phyloP scores from a whole-genome alignment of 495 filamentous ascomycete species.

The Hypomontagnella submonticulosa region DNA sequence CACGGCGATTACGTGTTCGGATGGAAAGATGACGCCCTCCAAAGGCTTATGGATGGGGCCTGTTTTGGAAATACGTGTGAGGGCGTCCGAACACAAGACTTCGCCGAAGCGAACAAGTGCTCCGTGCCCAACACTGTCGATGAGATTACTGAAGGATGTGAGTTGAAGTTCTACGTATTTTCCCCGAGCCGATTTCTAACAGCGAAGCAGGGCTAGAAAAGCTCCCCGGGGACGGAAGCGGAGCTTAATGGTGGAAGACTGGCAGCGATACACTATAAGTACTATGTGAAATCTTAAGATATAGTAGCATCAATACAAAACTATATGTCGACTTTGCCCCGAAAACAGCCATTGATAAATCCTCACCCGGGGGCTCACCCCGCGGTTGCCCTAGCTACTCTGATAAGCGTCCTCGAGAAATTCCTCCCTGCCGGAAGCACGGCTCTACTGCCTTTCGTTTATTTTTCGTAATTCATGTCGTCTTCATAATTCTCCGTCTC shows the following conservation, averaged over 20 bases:
- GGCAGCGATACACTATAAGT: too few relatives aligned
- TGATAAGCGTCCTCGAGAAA: too few relatives aligned
- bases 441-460: too few relatives aligned
- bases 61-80: slow-evolving; percentile 54
- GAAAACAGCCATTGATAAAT: too few relatives aligned
- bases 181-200: slow-evolving; percentile 4
- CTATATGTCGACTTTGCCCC: too few relatives aligned
- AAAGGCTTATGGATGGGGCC: slow-evolving; percentile 56
- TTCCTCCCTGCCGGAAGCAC: too few relatives aligned
- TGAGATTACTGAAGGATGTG: slow-evolving; percentile 57
- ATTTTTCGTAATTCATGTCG: too few relatives aligned
- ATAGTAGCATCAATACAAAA: too few relatives aligned
- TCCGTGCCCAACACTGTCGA: slow-evolving; percentile 50
- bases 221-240: slow-evolving; percentile 39
- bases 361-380: too few relatives aligned
- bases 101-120: slow-evolving; percentile 53
- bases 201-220: slow-evolving; percentile 28
- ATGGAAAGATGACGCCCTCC: slow-evolving; percentile 55
- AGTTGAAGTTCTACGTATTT: slow-evolving; percentile 9
- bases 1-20: slow-evolving; percentile 62
- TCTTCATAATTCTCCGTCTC: too few relatives aligned
- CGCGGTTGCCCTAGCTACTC: too few relatives aligned
- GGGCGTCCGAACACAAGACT: slow-evolving; percentile 49
- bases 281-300: too few relatives aligned
- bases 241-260: slow-evolving; percentile 19